Conservation (phyloP, 805 yeast genomes). For the Wickerhamiella alocasiicola region DNA sequence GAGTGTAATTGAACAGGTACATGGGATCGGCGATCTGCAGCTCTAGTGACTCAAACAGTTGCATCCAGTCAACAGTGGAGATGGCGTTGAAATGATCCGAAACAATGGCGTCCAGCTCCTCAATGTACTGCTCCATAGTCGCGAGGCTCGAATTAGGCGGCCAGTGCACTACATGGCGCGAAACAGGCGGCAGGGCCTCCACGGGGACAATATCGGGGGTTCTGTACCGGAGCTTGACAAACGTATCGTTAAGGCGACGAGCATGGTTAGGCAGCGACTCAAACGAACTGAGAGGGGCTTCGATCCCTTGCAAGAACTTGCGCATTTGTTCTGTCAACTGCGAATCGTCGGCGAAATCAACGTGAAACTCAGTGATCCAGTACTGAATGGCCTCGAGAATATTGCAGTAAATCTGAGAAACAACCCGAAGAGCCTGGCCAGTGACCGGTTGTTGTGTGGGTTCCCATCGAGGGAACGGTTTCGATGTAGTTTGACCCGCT, state of each 20-base stretch:
- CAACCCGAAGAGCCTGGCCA: constrained; percentile 26
- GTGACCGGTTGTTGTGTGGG: neutral
- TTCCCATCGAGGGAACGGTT: constrained; percentile 19
- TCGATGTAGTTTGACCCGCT: constrained; percentile 18
- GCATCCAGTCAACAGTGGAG: constrained; percentile 64
- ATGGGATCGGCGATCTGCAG: constrained; percentile 47
- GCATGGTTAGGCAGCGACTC: constrained; percentile 13
- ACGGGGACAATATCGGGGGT: constrained; percentile 11
- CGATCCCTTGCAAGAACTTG: constrained; percentile 6
- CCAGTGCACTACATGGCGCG: constrained; percentile 12
- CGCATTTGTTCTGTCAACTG: constrained; percentile 37
- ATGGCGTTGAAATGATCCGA: constrained; percentile 44
- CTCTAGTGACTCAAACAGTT: constrained; percentile 61
- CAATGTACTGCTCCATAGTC: constrained; percentile 46
- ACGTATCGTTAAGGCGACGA: constrained; percentile 11
- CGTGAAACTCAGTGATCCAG: constrained; percentile 58
- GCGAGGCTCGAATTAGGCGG: constrained; percentile 4
- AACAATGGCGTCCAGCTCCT: constrained; percentile 50
- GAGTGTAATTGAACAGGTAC: constrained; percentile 44
- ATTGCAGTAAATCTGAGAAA: constrained; percentile 70
- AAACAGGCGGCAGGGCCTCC: constrained; percentile 6
- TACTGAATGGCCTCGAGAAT: constrained; percentile 63
- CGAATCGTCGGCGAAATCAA: constrained; percentile 61
- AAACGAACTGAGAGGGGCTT: constrained; percentile 1
- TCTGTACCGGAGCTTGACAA: constrained; percentile 14